Evolutionary conservation across 305 asterid species (phyloP).

Genomic region (Solanum hybrid): DNA sequence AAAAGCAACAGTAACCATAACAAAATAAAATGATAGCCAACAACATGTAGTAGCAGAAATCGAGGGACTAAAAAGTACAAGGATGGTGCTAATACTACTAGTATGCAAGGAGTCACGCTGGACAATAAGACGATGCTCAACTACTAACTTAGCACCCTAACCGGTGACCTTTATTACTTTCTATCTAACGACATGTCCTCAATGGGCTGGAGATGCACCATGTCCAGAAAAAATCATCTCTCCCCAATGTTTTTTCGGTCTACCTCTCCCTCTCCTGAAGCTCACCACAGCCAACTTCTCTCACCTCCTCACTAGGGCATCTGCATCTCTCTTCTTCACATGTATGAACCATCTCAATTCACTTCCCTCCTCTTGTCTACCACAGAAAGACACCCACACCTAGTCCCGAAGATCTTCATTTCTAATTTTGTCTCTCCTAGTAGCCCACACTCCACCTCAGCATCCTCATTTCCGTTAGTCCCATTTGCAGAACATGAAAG

Average conservation of each 20-base stretch:
- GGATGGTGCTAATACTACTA: not conserved
- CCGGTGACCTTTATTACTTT: accelerated
- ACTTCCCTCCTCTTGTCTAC: not conserved
- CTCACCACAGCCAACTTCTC: not conserved
- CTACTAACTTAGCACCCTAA: not conserved
- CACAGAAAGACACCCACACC: not conserved
- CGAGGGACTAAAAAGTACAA: not conserved
- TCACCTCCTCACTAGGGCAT: not conserved
- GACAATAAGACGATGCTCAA: not conserved
- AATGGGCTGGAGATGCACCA: not conserved
- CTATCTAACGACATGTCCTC: not conserved
- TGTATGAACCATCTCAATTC: not conserved
- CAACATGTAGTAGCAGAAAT: not conserved
- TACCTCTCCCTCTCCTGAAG: not conserved
- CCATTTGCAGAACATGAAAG: not conserved
- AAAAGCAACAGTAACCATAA: not conserved
- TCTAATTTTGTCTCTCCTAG: not conserved
- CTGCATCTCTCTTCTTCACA: not conserved
- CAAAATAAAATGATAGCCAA: not conserved
- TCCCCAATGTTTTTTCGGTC: not conserved
- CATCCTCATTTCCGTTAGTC: not conserved
- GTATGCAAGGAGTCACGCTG: not conserved
- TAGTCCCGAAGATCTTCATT: not conserved
- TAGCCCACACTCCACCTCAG: not conserved
- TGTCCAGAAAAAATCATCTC: not conserved